Percentiles rank a stretch among this genome's conserved stretches.
Evolutionary conservation across 768 basidiomycete genomes (phyloP).

Genomic region (Pisolithus albus): DNA sequence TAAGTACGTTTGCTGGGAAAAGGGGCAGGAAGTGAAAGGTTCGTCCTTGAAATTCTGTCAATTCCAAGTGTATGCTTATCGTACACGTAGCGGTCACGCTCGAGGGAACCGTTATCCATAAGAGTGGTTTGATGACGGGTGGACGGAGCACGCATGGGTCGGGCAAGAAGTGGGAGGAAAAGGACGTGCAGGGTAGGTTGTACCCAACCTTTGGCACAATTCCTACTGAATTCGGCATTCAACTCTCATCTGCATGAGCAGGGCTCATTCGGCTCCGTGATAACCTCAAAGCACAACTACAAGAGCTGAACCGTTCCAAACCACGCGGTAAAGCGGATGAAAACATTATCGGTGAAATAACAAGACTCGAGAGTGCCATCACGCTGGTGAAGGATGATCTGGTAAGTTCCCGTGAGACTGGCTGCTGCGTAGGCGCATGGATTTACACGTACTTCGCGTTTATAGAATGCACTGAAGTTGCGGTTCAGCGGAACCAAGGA

Average conservation of each 20-base stretch:
- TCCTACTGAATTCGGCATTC: not conserved
- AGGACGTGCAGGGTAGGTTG: conserved; percentile 73
- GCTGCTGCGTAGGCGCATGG: not conserved
- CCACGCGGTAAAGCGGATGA: conserved; percentile 84
- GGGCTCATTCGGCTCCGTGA: conserved; percentile 61
- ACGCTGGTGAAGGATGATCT: conserved; percentile 77
- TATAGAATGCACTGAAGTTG: conserved; percentile 66
- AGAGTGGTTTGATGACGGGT: conserved; percentile 95
- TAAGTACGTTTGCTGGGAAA: conserved; percentile 84
- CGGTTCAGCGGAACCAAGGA: conserved; percentile 74
- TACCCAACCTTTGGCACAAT: conserved; percentile 18
- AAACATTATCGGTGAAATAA: conserved; percentile 65
- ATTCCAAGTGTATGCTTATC: not conserved
- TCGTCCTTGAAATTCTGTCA: conserved; percentile 12
- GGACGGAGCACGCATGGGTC: conserved; percentile 71
- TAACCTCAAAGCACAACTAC: conserved; percentile 62
- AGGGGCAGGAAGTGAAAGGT: conserved; percentile 97
- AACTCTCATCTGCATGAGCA: not conserved
- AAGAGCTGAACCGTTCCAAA: conserved; percentile 78
- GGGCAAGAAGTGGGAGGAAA: conserved; percentile 92
- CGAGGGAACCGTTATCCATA: conserved; percentile 95
- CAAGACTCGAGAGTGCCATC: conserved; percentile 70
- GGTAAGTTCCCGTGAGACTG: conserved; percentile 35
- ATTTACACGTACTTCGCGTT: not conserved
- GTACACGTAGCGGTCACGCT: conserved; percentile 77